Evolutionary conservation across 2,329 filamentous ascomycete species (phyloP), one percentile per base, ranked within the genome.

Genomic region (Balansia obtecta): DNA sequence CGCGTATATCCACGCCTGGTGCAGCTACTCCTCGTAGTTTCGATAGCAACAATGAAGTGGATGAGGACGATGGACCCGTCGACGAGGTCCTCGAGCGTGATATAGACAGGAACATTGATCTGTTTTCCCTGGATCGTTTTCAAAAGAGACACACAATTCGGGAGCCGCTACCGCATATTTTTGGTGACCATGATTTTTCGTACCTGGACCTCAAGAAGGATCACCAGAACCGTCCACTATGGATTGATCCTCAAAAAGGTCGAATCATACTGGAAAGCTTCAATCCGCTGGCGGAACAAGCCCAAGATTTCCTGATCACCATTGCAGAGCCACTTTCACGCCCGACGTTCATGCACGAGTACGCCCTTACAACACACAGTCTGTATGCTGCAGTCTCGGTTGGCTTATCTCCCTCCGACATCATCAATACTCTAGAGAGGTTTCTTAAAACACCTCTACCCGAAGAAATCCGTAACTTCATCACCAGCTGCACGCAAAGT

Each of bases 371-470:
- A 2, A 83, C 86, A 22, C 90, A 97, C 68, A 95, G 88, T 67
- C 74, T 98, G 49, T 96, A 97, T 67, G 91, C 93, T 32, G 93
- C 93, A 40, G 88, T 97, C 4, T 95, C 89, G 7, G 89, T 97
- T 52, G 93, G 93, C n/a, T 71, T 97, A 53, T 84, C 87, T 48
- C 88, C 88, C 18, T 75, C 85, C 48, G 90, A 97, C 65, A 96
- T 97, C 55, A 88, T 97, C 59, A 84, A 84, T 57, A 88, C 89
- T 38, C 74, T 97, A 47, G 88, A 96, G 58, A 80, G 85, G 38
- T 85, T 96, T 57, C 88, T 89, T 16, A 97, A 97, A 71, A 94
- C 86, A 2, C 83, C 86, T 8, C 72, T 97, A 12, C 89, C 91
- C 0, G 77, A 86, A n/a, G 79, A 82, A 45, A 86, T 97, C 54